Conservation (phyloP, 2,329 filamentous ascomycete species). For the Ilyonectria sp. region DNA sequence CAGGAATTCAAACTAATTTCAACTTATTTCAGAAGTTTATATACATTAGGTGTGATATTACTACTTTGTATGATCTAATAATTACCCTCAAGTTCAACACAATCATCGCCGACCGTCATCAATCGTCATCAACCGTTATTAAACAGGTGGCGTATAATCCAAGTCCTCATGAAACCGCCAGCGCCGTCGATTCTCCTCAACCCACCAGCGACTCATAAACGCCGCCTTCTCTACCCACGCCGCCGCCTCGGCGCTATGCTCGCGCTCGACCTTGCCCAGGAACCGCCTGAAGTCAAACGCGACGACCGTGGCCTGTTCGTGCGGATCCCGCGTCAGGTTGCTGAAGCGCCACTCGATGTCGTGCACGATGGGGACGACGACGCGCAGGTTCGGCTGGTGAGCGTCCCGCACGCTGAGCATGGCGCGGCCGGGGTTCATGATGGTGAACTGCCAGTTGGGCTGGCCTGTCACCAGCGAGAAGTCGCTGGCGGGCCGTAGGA, state of each 20-base stretch:
- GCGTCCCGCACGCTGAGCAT: conserved; percentile 42
- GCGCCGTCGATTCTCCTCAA: not conserved
- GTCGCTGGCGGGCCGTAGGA: too few species aligned
- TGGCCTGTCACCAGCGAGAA: not conserved
- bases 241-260: conserved; percentile 33
- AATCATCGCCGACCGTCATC: too few species aligned
- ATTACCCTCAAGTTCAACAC: too few species aligned
- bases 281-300: conserved; percentile 41
- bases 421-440: conserved; percentile 48
- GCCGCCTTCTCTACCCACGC: conserved; percentile 42
- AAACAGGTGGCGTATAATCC: too few species aligned
- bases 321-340: conserved; percentile 41
- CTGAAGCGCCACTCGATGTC: conserved; percentile 50
- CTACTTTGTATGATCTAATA: too few species aligned
- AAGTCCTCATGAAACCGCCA: too few species aligned
- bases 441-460: conserved; percentile 46
- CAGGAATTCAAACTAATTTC: too few species aligned
- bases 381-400: conserved; percentile 40
- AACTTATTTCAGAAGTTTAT: not conserved
- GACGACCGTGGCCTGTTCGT: conserved; percentile 39
- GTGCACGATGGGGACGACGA: conserved; percentile 47
- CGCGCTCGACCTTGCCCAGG: conserved; percentile 33
- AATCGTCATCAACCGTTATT: too few species aligned
- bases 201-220: conserved; percentile 10
- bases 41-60: too few species aligned